phyloP scores from a whole-genome alignment of 1,139 yeast genomes.

The Yamadazyma dendronema region DNA sequence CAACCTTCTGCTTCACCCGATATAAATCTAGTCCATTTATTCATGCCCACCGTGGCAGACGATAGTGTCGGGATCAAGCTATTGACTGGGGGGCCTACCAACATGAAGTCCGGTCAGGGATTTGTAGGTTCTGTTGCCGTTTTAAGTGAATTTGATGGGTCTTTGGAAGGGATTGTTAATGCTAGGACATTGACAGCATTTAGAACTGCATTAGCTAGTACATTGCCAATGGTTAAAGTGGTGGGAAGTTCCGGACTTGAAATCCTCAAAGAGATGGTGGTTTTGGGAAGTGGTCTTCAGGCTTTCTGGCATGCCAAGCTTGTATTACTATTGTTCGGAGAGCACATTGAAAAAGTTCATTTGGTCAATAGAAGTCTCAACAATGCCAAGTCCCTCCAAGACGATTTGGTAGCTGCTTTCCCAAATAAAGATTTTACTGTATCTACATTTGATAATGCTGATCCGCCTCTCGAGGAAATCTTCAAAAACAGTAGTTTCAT shows the following conservation, averaged over 20 bases:
- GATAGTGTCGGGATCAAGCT: slow-evolving; percentile 45
- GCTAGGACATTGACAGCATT: slow-evolving; percentile 65
- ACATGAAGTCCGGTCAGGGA: slow-evolving; percentile 29
- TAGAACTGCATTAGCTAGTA: slow-evolving; percentile 62
- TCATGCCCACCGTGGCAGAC: slow-evolving; percentile 64
- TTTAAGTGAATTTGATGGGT: slow-evolving; percentile 51
- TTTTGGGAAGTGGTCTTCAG: slow-evolving; percentile 68
- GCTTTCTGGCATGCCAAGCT: slow-evolving; percentile 64
- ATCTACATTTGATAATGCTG: slow-evolving; percentile 19
- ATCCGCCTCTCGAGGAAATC: slow-evolving; percentile 16
- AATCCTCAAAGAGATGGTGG: slow-evolving; percentile 32
- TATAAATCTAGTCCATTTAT: slow-evolving; percentile 48
- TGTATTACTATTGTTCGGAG: slow-evolving; percentile 40
- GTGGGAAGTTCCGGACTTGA: slow-evolving; percentile 17
- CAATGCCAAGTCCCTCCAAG: slow-evolving; percentile 36
- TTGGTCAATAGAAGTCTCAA: slow-evolving; percentile 46
- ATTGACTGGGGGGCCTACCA: slow-evolving; percentile 48
- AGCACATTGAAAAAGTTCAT: slow-evolving; percentile 29
- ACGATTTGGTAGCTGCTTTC: slow-evolving; percentile 25
- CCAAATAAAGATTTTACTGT: slow-evolving; percentile 20
- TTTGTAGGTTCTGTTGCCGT: slow-evolving; percentile 53
- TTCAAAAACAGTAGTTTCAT: slow-evolving; percentile 39
- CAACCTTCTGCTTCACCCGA: slow-evolving; percentile 24
- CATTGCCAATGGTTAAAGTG: slow-evolving; percentile 44
- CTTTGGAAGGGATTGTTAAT: slow-evolving; percentile 51